Conservation (phyloP, 805 yeast species). For the Brettanomyces sp. region DNA sequence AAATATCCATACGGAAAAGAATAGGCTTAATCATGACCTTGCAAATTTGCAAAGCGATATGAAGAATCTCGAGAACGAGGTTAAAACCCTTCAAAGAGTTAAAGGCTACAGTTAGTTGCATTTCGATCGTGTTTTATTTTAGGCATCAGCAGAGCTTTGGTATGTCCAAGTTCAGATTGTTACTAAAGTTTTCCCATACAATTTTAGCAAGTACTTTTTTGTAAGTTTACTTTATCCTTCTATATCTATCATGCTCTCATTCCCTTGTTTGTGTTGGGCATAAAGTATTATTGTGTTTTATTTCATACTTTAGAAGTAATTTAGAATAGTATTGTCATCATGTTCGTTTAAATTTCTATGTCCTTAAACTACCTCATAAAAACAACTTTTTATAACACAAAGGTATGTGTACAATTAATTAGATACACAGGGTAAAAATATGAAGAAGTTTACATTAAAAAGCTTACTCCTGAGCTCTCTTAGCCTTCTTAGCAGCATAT, state of each 20-base stretch:
- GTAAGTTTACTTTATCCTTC: no score
- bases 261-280: no score
- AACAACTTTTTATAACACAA: neutral
- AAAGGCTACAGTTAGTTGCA: conserved; percentile 29
- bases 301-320: no score
- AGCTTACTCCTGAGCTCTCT: conserved; percentile 75
- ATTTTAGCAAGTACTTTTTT: no score
- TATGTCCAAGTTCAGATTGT: no score
- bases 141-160: no score
- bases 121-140: neutral
- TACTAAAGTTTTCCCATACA: no score
- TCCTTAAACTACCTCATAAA: neutral
- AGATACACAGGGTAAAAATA: conserved; percentile 3
- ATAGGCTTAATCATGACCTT: conserved; percentile 85
- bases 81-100: conserved; percentile 49
- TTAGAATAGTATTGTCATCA: no score
- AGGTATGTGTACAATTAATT: conserved; percentile 1
- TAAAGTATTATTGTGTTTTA: no score
- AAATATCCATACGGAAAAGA: conserved; percentile 89
- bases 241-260: no score
- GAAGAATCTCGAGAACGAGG: conserved; percentile 67
- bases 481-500: conserved; percentile 87
- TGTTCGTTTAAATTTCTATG: conserved; percentile 1
- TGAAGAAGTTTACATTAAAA: neutral
- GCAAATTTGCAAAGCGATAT: conserved; percentile 79